A percentile compares a stretch with the other conserved stretches of the same genome.
phyloP scores from a whole-genome alignment of 768 basidiomycete genomes.

The Mycena rebaudengoi region DNA sequence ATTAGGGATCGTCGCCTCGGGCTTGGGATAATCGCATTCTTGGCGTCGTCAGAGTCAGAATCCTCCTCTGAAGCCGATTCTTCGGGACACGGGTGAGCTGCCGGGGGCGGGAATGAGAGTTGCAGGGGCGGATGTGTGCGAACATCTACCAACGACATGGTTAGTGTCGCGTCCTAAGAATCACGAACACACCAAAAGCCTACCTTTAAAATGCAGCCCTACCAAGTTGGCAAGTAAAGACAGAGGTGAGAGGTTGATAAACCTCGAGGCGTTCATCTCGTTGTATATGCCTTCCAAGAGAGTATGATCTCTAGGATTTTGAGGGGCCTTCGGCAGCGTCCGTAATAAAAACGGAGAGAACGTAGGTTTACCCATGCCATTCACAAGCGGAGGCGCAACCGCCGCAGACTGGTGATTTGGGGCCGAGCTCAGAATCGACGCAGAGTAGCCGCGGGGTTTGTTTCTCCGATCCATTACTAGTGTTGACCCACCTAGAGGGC shows the following conservation, averaged over 20 bases:
- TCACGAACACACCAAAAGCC: slow-evolving; percentile 25
- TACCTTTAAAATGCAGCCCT: slow-evolving; percentile 70
- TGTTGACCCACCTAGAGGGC: not conserved
- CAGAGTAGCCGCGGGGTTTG: slow-evolving; percentile 22
- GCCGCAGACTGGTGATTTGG: slow-evolving; percentile 4
- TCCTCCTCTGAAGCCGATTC: slow-evolving; percentile 22
- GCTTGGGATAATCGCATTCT: slow-evolving; percentile 42
- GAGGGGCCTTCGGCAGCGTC: slow-evolving; percentile 48
- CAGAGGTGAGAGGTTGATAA: slow-evolving; percentile 73
- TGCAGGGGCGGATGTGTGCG: slow-evolving; percentile 72
- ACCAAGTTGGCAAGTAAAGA: slow-evolving; percentile 67
- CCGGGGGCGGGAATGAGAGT: slow-evolving; percentile 60
- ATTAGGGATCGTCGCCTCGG: slow-evolving; percentile 31
- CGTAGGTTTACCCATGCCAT: slow-evolving; percentile 9
- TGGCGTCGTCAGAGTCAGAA: slow-evolving; percentile 47
- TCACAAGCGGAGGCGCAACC: not conserved
- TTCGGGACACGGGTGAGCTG: slow-evolving; percentile 27
- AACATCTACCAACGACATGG: slow-evolving; percentile 53
- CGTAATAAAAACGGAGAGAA: slow-evolving; percentile 43
- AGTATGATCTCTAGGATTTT: slow-evolving; percentile 73
- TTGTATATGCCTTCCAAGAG: slow-evolving; percentile 70
- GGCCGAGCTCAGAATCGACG: slow-evolving; percentile 15
- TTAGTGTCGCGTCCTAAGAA: slow-evolving; percentile 1
- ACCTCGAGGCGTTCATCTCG: slow-evolving; percentile 72
- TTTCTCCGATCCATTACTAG: not conserved